Percentiles rank a stretch among this genome's conserved stretches.
These are phyloP conservation scores for Acacia concinna DNA, from an alignment of 331 rosid genomes.

Conservation along the genomic window DNA sequence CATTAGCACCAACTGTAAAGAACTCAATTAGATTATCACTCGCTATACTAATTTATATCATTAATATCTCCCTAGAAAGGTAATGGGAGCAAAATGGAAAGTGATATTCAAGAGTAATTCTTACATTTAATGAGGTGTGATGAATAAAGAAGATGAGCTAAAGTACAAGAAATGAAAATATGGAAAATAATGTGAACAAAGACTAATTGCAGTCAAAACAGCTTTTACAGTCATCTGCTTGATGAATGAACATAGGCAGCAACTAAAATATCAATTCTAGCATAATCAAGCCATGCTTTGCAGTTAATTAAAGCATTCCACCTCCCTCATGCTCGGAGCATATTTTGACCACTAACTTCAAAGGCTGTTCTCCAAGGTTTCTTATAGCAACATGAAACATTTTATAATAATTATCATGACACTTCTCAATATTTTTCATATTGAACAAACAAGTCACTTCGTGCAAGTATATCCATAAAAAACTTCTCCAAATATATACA, in stretches of 20 bases:
- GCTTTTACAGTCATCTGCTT: not conserved
- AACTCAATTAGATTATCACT: constrained; percentile 22
- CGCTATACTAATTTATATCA: constrained; percentile 14
- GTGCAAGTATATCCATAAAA: not conserved
- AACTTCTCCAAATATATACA: not conserved
- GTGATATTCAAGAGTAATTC: constrained; percentile 14
- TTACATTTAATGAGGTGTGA: constrained; percentile 7
- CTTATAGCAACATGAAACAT: not conserved
- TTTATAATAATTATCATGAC: not conserved
- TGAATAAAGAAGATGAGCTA: constrained; percentile 14
- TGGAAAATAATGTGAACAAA: constrained; percentile 9
- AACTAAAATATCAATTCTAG: not conserved
- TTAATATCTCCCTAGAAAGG: not conserved
- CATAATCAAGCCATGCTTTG: not conserved
- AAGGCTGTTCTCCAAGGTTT: not conserved
- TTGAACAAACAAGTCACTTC: not conserved
- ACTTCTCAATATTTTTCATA: not conserved
- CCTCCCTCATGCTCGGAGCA: not conserved
- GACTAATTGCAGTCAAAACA: not conserved
- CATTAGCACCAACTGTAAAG: constrained; percentile 21
- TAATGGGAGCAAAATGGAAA: not conserved
- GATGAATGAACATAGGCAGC: not conserved
- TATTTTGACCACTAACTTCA: not conserved
- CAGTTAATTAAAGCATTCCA: not conserved
- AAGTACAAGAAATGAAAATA: constrained; percentile 8